Percentiles rank a stretch among this genome's conserved stretches.
phyloP scores from a whole-genome alignment of 441 rosid genomes.

The Syzygium malaccense region DNA sequence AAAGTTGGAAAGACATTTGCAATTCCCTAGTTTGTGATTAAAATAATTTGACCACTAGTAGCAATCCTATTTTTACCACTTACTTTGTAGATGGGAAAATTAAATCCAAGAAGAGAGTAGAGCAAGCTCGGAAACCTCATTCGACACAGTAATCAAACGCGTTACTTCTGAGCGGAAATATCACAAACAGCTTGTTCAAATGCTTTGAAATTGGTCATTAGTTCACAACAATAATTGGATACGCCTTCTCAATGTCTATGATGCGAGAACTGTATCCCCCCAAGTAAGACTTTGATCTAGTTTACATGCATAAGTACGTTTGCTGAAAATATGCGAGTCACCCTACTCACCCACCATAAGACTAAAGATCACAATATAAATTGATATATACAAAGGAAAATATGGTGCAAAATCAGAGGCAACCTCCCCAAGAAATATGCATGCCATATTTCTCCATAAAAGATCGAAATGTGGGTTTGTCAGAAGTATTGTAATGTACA shows the following conservation, averaged over 20 bases:
- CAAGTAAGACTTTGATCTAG: not conserved
- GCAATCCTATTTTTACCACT: too few relatives aligned
- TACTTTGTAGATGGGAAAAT: too few relatives aligned
- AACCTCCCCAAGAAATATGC: not conserved
- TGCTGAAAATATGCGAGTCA: not conserved
- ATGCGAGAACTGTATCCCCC: not conserved
- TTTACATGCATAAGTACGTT: not conserved
- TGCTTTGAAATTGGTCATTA: not conserved
- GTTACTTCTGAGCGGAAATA: not conserved
- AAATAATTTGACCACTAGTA: too few relatives aligned
- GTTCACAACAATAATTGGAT: not conserved
- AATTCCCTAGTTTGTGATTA: too few relatives aligned
- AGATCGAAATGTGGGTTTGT: not conserved
- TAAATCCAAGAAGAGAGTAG: not conserved
- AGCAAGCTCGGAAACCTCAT: not conserved
- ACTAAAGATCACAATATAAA: not conserved
- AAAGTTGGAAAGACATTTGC: too few relatives aligned
- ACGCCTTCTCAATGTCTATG: not conserved
- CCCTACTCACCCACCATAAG: not conserved
- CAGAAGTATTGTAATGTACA: not conserved
- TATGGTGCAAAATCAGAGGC: not conserved
- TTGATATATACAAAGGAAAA: not conserved
- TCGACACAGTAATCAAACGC: not conserved
- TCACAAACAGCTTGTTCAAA: not conserved
- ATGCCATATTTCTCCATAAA: not conserved